A percentile compares a stretch with the other conserved stretches of the same genome.
Evolutionary conservation across 2,329 filamentous ascomycete genomes (phyloP).

Genomic region (Diaporthe sp.): DNA sequence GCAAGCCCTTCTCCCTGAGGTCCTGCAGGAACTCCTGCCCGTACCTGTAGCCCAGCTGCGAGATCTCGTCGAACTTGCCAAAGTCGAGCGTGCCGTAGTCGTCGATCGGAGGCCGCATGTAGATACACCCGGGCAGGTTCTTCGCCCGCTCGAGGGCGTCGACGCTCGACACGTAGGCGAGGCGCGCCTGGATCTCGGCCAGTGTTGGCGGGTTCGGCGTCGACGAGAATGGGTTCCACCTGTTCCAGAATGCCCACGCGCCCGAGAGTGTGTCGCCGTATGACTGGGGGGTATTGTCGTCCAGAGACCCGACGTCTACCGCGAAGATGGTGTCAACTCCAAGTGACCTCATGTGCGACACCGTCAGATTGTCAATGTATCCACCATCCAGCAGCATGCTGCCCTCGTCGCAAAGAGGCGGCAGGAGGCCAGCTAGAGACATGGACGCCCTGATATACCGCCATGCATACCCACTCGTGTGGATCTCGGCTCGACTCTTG

Average conservation of each 20-base stretch:
- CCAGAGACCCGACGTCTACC: slow-evolving; percentile 90
- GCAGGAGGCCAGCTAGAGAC: slow-evolving; percentile 92
- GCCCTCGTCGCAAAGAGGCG: slow-evolving; percentile 95
- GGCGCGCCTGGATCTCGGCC: slow-evolving; percentile 92
- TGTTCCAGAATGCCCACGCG: slow-evolving; percentile 93
- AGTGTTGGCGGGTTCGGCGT: slow-evolving; percentile 93
- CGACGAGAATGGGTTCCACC: slow-evolving; percentile 95
- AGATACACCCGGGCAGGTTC: slow-evolving; percentile 88
- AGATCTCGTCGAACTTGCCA: slow-evolving; percentile 97
- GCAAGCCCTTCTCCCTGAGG: slow-evolving; percentile 80
- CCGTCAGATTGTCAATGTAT: slow-evolving; percentile 96
- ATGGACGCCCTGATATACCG: slow-evolving; percentile 96
- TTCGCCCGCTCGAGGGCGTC: slow-evolving; percentile 96
- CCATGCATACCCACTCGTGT: slow-evolving; percentile 97
- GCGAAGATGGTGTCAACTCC: slow-evolving; percentile 96
- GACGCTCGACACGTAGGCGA: slow-evolving; percentile 95
- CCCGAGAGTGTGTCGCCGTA: slow-evolving; percentile 96
- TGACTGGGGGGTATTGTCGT: slow-evolving; percentile 89
- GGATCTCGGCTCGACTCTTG: slow-evolving; percentile 90
- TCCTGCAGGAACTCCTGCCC: slow-evolving; percentile 83
- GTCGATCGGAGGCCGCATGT: slow-evolving; percentile 96
- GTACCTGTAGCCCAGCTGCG: slow-evolving; percentile 86
- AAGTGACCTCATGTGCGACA: slow-evolving; percentile 95
- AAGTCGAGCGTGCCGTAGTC: slow-evolving; percentile 95
- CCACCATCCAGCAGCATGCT: slow-evolving; percentile 97